phyloP scores from a whole-genome alignment of 2,329 filamentous ascomycete genomes.

The Penicillium sp. region DNA sequence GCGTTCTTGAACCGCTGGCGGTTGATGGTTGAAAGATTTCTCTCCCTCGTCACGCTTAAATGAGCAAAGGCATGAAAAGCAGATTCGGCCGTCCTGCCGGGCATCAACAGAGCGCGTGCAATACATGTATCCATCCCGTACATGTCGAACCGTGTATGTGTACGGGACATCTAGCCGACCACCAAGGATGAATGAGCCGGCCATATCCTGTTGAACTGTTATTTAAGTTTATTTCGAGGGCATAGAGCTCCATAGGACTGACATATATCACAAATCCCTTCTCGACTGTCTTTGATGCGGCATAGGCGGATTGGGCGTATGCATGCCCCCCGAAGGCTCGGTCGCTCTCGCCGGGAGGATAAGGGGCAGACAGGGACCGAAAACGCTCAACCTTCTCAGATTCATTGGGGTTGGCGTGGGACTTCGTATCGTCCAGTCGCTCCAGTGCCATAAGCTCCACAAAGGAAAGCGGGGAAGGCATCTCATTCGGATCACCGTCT shows the following conservation, averaged over 20 bases:
- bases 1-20: conserved; percentile 26
- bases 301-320: conserved; percentile 59
- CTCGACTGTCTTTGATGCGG: conserved; percentile 55
- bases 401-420: conserved; percentile 8
- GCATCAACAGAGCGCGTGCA: conserved; percentile 55
- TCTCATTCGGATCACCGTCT: conserved; percentile 6
- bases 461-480: conserved; percentile 25
- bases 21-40: conserved; percentile 32
- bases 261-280: conserved; percentile 56
- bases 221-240: not conserved
- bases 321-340: conserved; percentile 59
- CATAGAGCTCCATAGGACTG: conserved; percentile 17
- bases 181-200: conserved; percentile 53
- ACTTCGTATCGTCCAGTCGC: conserved; percentile 19
- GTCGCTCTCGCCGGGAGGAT: conserved; percentile 43
- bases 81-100: conserved; percentile 50
- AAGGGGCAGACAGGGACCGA: conserved; percentile 33
- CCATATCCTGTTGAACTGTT: conserved; percentile 46
- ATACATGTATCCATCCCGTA: conserved; percentile 55
- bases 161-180: conserved; percentile 52
- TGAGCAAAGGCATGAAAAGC: conserved; percentile 55
- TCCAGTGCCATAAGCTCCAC: conserved; percentile 34
- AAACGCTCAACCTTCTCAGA: conserved; percentile 34
- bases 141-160: conserved; percentile 51
- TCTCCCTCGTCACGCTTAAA: conserved; percentile 50